These are phyloP conservation scores for Russula sp. DNA, from an alignment of 768 basidiomycete species.

Conservation along the genomic window DNA sequence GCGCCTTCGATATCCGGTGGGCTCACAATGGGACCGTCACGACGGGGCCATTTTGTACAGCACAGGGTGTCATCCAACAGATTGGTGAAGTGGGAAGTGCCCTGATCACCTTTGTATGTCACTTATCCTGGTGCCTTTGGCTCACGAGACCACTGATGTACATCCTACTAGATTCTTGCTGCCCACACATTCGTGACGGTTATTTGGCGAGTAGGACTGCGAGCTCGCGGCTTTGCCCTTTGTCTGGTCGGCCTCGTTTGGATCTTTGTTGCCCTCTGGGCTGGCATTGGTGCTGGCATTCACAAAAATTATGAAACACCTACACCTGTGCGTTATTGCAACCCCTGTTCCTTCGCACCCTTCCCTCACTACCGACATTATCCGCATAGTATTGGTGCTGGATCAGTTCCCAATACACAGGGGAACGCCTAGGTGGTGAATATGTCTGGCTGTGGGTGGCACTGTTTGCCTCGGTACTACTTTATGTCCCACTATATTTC, in stretches of 20 bases:
- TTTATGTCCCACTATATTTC: conserved; percentile 34
- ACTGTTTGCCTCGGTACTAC: conserved; percentile 28
- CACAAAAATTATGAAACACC: conserved; percentile 28
- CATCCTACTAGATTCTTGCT: conserved; percentile 25
- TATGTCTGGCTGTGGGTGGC: conserved; percentile 43
- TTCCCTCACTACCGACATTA: conserved; percentile 9
- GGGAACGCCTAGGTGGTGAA: conserved; percentile 33
- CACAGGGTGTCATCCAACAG: conserved; percentile 35
- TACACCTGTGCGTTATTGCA: conserved; percentile 28
- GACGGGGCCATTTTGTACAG: conserved; percentile 30
- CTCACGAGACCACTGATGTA: conserved; percentile 21
- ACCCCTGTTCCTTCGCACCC: neutral
- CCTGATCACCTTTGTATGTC: conserved; percentile 35
- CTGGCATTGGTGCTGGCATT: conserved; percentile 28
- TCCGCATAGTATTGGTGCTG: conserved; percentile 35
- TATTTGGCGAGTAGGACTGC: conserved; percentile 31
- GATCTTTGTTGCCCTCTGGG: conserved; percentile 29
- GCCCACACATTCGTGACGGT: conserved; percentile 35
- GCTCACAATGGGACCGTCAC: conserved; percentile 26
- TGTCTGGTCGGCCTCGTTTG: conserved; percentile 1
- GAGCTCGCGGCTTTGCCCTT: conserved; percentile 26
- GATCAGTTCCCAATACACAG: conserved; percentile 30
- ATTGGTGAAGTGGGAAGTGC: conserved; percentile 37
- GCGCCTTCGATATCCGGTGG: conserved; percentile 34
- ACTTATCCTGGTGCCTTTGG: neutral